Evolutionary conservation across 2,329 filamentous ascomycete genomes (phyloP).

Genomic region (Microdochium nivale): DNA sequence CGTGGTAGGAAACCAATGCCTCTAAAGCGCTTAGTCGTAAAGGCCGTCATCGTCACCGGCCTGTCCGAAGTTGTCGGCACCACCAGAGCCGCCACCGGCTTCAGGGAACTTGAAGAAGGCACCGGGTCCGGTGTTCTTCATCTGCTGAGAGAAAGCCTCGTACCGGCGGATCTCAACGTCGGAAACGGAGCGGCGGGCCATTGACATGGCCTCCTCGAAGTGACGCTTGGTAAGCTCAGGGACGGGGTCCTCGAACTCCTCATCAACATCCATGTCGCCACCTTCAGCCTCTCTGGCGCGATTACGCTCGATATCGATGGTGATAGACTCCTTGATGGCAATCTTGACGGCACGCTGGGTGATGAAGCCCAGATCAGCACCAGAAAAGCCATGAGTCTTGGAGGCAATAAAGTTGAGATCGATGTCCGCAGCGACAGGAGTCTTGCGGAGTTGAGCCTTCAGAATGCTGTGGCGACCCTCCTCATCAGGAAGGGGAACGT

Average conservation of each 20-base stretch:
- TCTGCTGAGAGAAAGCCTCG: conserved; percentile 95
- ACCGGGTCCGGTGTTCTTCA: conserved; percentile 95
- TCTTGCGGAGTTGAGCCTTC: conserved; percentile 95
- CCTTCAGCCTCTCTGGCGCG: conserved; percentile 86
- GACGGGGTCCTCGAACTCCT: conserved; percentile 83
- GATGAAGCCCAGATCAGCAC: conserved; percentile 98
- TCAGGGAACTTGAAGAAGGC: conserved; percentile 98
- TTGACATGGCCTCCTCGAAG: conserved; percentile 98
- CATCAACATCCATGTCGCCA: conserved; percentile 74
- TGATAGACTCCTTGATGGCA: conserved; percentile 96
- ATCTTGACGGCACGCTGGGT: conserved; percentile 98
- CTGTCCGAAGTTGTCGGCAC: conserved; percentile 65
- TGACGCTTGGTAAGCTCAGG: conserved; percentile 92
- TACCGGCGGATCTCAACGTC: conserved; percentile 98
- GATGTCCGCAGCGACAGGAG: conserved; percentile 79
- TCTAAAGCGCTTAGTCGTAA: conserved; percentile 64
- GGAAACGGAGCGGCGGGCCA: conserved; percentile 84
- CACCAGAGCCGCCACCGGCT: conserved; percentile 54
- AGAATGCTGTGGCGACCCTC: conserved; percentile 82
- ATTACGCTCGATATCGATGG: conserved; percentile 81
- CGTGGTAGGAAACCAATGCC: conserved; percentile 8
- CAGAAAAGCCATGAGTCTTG: conserved; percentile 98
- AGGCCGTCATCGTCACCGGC: conserved; percentile 93
- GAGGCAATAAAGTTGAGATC: conserved; percentile 86
- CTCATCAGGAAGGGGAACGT: conserved; percentile 94